Percentiles rank a stretch among this genome's conserved stretches.
These are phyloP conservation scores for Cardiosporidium cionae DNA, from an alignment of 169 alveolate genomes.

Conservation along the genomic window DNA sequence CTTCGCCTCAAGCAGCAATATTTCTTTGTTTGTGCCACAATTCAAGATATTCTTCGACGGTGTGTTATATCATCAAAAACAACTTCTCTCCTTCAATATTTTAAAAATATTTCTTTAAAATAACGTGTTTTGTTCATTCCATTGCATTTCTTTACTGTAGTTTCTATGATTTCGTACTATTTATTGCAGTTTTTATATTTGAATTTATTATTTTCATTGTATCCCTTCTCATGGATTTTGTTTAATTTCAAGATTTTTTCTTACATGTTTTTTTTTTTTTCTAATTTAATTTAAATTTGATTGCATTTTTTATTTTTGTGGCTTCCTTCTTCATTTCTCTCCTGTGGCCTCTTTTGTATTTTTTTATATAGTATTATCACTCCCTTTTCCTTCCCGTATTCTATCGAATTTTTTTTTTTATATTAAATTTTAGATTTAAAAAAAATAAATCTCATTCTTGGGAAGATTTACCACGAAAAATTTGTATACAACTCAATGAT, in stretches of 20 bases:
- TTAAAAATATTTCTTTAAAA: no score
- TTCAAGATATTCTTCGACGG: slow-evolving; percentile 54
- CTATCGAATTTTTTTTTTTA: no score
- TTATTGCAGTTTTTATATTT: no score
- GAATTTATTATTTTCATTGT: no score
- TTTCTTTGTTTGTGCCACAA: slow-evolving; percentile 88
- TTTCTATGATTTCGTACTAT: no score
- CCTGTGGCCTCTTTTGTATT: neutral
- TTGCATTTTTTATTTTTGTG: neutral
- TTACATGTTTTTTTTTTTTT: no score
- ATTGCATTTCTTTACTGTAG: neutral
- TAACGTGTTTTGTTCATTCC: neutral
- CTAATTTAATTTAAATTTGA: no score
- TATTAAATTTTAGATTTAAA: slow-evolving; percentile 72
- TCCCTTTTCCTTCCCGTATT: slow-evolving; percentile 12
- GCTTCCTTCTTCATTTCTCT: neutral
- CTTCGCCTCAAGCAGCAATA: slow-evolving; percentile 87
- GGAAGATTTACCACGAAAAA: slow-evolving; percentile 76
- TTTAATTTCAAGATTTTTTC: no score
- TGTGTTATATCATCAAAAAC: no score
- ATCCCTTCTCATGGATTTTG: no score
- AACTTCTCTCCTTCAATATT: no score
- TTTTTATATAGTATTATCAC: neutral
- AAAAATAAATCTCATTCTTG: slow-evolving; percentile 70
- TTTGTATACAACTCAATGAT: slow-evolving; percentile 79